A percentile compares a stretch with the other conserved stretches of the same genome.
Evolutionary conservation across 768 basidiomycete species (phyloP).

Genomic region (Dictyophora rubrovolvata): DNA sequence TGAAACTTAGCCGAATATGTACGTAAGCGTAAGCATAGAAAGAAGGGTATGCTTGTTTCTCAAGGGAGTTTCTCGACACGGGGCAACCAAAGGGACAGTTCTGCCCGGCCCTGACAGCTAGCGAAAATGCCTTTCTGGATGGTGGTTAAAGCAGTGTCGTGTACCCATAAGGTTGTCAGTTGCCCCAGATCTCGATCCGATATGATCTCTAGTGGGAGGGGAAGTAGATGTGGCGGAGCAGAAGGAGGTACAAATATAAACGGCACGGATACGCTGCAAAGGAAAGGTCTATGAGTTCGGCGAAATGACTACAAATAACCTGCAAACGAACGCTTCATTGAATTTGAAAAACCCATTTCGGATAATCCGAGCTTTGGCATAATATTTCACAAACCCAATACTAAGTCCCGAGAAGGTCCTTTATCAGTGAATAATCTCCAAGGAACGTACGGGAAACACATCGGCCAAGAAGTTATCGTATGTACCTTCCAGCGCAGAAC

Average conservation of each 20-base stretch:
- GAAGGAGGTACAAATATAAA: conserved; percentile 6
- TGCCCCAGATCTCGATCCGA: not conserved
- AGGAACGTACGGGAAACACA: not conserved
- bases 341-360: not conserved
- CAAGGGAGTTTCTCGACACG: not conserved
- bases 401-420: not conserved
- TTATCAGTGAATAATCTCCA: not conserved
- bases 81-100: not conserved
- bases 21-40: not conserved
- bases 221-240: not conserved
- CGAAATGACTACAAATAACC: not conserved
- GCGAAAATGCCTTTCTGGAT: not conserved
- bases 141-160: not conserved
- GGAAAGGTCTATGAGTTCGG: too few relatives aligned
- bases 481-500: not conserved
- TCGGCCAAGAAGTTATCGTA: not conserved
- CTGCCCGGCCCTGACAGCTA: not conserved
- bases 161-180: not conserved
- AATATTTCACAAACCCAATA: conserved; percentile 4
- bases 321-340: not conserved
- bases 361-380: not conserved
- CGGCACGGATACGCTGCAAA: not conserved
- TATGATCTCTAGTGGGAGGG: not conserved
- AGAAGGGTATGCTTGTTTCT: conserved; percentile 1
- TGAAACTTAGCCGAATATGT: not conserved